These are phyloP conservation scores for Kwoniella shandongensis DNA, from an alignment of 768 basidiomycete species.

Conservation along the genomic window DNA sequence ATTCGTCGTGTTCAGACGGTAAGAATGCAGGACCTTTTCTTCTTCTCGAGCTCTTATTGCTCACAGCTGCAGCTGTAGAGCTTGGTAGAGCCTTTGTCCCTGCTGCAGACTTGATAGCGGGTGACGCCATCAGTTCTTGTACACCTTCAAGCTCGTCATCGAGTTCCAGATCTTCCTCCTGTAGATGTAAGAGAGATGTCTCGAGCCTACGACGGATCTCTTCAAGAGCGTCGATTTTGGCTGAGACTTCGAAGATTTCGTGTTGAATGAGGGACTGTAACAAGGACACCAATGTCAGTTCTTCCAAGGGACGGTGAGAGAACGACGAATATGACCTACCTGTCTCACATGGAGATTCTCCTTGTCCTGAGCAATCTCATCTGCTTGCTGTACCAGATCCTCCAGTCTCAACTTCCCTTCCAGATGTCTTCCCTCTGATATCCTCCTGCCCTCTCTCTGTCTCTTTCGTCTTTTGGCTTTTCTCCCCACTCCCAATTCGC, in stretches of 20 bases:
- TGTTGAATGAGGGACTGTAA: constrained; percentile 74
- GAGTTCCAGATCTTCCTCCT: constrained; percentile 95
- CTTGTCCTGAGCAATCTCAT: constrained; percentile 87
- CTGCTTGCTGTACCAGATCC: constrained; percentile 76
- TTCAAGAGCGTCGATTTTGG: constrained; percentile 84
- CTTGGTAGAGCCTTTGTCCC: constrained; percentile 53
- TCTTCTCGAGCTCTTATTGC: constrained; percentile 62
- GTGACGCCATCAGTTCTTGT: constrained; percentile 66
- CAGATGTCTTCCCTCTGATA: constrained; percentile 56
- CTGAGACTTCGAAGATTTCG: constrained; percentile 84
- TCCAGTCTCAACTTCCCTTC: constrained; percentile 74
- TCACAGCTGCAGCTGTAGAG: constrained; percentile 56
- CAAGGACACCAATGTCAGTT: background rate
- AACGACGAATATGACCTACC: constrained; percentile 58
- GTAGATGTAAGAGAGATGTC: constrained; percentile 75
- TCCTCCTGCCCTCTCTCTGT: constrained; percentile 55
- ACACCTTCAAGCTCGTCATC: constrained; percentile 94
- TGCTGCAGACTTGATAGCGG: constrained; percentile 39
- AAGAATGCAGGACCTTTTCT: constrained; percentile 90
- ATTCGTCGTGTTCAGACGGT: constrained; percentile 93
- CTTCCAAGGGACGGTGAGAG: background rate
- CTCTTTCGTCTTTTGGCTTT: constrained; percentile 53
- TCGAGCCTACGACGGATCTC: constrained; percentile 76
- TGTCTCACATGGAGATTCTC: constrained; percentile 85
- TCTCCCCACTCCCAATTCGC: constrained; percentile 62